Evolutionary conservation across 805 yeast species (phyloP).

Genomic region (Citeromyces nyonsensis): DNA sequence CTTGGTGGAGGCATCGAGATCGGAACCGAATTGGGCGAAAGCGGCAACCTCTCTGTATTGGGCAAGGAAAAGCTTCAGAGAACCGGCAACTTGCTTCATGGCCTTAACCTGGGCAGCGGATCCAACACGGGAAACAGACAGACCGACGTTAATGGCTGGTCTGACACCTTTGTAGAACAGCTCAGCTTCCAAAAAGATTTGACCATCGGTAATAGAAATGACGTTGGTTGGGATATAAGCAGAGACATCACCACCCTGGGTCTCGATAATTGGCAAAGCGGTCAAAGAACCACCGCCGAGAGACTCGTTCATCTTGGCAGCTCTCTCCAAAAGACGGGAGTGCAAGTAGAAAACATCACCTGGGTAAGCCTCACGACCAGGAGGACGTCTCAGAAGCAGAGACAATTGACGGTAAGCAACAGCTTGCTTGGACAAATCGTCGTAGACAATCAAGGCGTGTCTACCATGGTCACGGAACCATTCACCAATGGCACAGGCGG

Average conservation of each 20-base stretch:
- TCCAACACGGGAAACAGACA: constrained; percentile 99
- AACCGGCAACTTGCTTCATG: constrained; percentile 99
- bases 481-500: constrained; percentile 99
- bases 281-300: constrained; percentile 91
- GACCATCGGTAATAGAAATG: constrained; percentile 95
- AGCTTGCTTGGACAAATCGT: constrained; percentile 98
- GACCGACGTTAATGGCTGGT: constrained; percentile 99
- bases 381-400: constrained; percentile 91
- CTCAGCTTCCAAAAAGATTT: constrained; percentile 98
- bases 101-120: constrained; percentile 99
- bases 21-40: constrained; percentile 99
- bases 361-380: constrained; percentile 94
- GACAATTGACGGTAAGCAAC: constrained; percentile 99
- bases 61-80: constrained; percentile 98
- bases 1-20: constrained; percentile 98
- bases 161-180: constrained; percentile 99
- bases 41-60: constrained; percentile 99
- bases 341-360: constrained; percentile 95
- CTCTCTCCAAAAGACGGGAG: constrained; percentile 91
- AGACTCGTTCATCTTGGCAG: constrained; percentile 88
- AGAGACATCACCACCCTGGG: constrained; percentile 98
- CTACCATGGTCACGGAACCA: constrained; percentile 99
- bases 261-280: constrained; percentile 92
- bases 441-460: constrained; percentile 94
- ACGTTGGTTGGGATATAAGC: constrained; percentile 97